A percentile compares a stretch with the other conserved stretches of the same genome.
These are phyloP conservation scores for Drechmeria coniospora DNA, from an alignment of 2,329 filamentous ascomycete genomes.

Conservation along the genomic window DNA sequence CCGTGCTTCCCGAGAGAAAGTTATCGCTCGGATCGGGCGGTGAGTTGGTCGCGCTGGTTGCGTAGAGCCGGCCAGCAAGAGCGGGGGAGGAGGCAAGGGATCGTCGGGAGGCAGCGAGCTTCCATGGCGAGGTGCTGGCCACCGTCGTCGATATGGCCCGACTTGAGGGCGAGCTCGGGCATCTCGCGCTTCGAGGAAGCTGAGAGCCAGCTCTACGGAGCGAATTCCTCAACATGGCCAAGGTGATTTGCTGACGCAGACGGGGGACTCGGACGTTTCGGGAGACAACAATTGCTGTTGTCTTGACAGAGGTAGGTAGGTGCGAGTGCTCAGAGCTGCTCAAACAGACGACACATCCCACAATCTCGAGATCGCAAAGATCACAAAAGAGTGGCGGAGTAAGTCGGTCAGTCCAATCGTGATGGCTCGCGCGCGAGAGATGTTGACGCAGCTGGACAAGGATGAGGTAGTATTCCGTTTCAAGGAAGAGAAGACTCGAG, in stretches of 20 bases:
- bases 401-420: constrained; percentile 19
- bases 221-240: constrained; percentile 58
- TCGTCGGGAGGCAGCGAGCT: constrained; percentile 29
- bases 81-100: constrained; percentile 33
- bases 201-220: constrained; percentile 49
- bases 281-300: background rate
- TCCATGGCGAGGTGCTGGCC: constrained; percentile 26
- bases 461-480: no score
- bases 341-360: constrained; percentile 14
- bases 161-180: constrained; percentile 22
- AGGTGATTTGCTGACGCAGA: constrained; percentile 7
- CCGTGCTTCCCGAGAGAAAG: constrained; percentile 91
- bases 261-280: no score
- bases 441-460: constrained; percentile 2
- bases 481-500: no score
- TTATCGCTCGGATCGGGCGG: constrained; percentile 75
- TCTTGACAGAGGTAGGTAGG: constrained; percentile 5
- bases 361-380: constrained; percentile 15
- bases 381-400: constrained; percentile 31
- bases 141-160: constrained; percentile 27
- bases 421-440: constrained; percentile 1
- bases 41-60: constrained; percentile 34
- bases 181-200: constrained; percentile 41
- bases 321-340: constrained; percentile 8
- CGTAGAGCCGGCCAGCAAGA: constrained; percentile 37